Evolutionary conservation across 2,329 filamentous ascomycete species (phyloP), one percentile per base, ranked within the genome.

Genomic region (Colletotrichum siamense): DNA sequence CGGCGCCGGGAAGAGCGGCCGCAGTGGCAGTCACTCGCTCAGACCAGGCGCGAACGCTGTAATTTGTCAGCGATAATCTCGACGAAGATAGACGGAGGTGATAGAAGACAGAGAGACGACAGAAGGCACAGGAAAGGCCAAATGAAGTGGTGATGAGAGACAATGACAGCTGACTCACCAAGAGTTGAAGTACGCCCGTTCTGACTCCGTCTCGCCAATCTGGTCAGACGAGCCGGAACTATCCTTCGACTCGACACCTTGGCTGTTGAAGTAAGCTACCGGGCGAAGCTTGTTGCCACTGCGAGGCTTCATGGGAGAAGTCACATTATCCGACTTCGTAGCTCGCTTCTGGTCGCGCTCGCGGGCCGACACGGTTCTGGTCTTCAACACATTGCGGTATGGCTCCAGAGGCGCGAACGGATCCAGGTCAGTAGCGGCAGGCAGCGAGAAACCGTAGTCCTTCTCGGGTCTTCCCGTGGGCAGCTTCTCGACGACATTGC

Each of bases 11-110:
- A 61, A 88, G 83, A 9, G 82, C 87, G 61, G 83, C 83, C 62
- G 84, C 87, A 75, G 88, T 90, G 15, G 89, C 83, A 44, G 88
- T 86, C n/a, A 88, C 87, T 79, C 88, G 90, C 81, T 88, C 73
- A 9, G 73, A 76, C 73, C 73, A 76, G 28, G 70, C 44, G 63
- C 73, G 73, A 49, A 76, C 73, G 34, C 73, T 76, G 32, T 6
- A 22, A 39, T 24, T 9, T 44, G 34, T 64, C 16, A 39, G 62
- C 22, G 5, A 22, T 26, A 9, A 59, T 28, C 5, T 59, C 55
- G 26, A 18, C 15, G 24, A n/a, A 26, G 24, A 59, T 59, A 59
- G 26, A 44, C 28, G 62, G 24, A 13, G 36, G 32, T 36, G 59
- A 64, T 2, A 24, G 44, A n/a, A 62, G 52, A 26, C 22, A 24